Evolutionary conservation across 768 basidiomycete genomes (phyloP).

Genomic region (Russula sp.): DNA sequence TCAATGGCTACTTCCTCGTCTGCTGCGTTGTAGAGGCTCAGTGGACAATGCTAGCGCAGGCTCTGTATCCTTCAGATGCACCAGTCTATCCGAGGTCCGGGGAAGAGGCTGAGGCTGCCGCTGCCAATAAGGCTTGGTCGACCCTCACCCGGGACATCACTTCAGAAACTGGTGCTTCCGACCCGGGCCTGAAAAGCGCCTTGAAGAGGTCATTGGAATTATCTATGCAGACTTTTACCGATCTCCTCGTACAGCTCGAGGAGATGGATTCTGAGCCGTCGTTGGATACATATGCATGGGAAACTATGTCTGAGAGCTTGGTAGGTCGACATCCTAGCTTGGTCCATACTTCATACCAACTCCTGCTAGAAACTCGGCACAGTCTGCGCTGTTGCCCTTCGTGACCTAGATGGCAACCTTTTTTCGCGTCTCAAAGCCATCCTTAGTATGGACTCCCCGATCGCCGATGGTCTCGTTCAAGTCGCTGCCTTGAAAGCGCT

Average conservation of each 20-base stretch:
- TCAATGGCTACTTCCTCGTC: conserved; percentile 85
- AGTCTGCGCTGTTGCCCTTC: conserved; percentile 68
- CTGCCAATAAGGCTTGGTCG: conserved; percentile 78
- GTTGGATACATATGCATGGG: conserved; percentile 85
- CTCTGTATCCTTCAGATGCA: conserved; percentile 35
- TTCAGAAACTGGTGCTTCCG: conserved; percentile 36
- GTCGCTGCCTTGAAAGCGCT: conserved; percentile 86
- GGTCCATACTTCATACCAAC: neutral
- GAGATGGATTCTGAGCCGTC: conserved; percentile 78
- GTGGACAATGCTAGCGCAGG: conserved; percentile 81
- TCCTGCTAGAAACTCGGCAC: conserved; percentile 71
- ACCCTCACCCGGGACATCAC: conserved; percentile 54
- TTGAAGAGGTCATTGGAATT: conserved; percentile 49
- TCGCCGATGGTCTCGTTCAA: conserved; percentile 78
- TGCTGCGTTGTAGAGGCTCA: conserved; percentile 83
- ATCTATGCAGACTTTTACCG: conserved; percentile 71
- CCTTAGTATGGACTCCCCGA: conserved; percentile 73
- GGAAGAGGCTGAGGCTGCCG: conserved; percentile 64
- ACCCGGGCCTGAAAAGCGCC: conserved; percentile 23
- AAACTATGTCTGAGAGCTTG: conserved; percentile 87
- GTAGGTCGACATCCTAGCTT: conserved; percentile 37
- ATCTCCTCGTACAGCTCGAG: conserved; percentile 71
- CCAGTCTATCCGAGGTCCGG: conserved; percentile 18
- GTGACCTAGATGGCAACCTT: conserved; percentile 61
- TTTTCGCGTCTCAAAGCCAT: conserved; percentile 65